phyloP scores from a whole-genome alignment of 2,329 filamentous ascomycete species.

The Cryoendolithus antarcticus region DNA sequence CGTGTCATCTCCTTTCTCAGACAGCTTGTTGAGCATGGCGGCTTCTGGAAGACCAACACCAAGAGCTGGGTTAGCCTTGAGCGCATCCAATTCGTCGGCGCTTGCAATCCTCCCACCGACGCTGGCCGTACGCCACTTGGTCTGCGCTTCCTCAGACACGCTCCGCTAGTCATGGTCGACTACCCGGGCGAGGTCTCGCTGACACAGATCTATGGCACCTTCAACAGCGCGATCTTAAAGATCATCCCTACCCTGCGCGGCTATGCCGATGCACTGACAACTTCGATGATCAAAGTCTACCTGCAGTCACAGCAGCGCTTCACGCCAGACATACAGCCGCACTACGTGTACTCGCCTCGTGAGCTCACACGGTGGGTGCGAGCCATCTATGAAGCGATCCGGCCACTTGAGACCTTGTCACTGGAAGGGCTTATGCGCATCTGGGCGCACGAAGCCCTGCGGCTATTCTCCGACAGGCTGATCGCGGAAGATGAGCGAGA shows the following conservation, averaged over 20 bases:
- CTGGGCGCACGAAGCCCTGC: constrained; percentile 93
- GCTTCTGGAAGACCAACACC: constrained; percentile 96
- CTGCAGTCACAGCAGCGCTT: constrained; percentile 88
- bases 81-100: constrained; percentile 96
- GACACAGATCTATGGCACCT: constrained; percentile 94
- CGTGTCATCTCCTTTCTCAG: constrained; percentile 93
- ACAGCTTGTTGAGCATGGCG: constrained; percentile 95
- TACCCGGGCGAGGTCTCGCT: constrained; percentile 93
- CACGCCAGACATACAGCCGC: constrained; percentile 90
- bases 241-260: constrained; percentile 86
- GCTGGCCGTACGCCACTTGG: constrained; percentile 91
- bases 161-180: constrained; percentile 96
- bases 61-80: constrained; percentile 97
- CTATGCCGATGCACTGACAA: constrained; percentile 84
- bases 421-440: constrained; percentile 97
- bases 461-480: constrained; percentile 93
- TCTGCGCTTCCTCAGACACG: constrained; percentile 84
- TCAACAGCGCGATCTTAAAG: constrained; percentile 92
- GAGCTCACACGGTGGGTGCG: constrained; percentile 96
- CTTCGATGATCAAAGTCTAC: constrained; percentile 96
- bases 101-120: constrained; percentile 96
- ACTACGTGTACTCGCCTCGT: constrained; percentile 98
- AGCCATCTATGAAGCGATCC: constrained; percentile 92
- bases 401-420: constrained; percentile 74
- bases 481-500: constrained; percentile 86